These are phyloP conservation scores for Zea mays DNA, from an alignment of 176 grass and related monocot genomes.

Conservation along the genomic window Zm-B73-REFERENCE-NAM-5.0 NC_050099.1:39631501-39632000, in stretches of 20 bases:
- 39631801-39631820: constrained; percentile 39
- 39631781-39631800: constrained; percentile 44
- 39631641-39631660: not conserved
- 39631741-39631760: constrained; percentile 43
- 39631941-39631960: no score
- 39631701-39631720: constrained; percentile 23
- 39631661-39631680: constrained; percentile 69
- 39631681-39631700: constrained; percentile 84
- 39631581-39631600: not conserved
- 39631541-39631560: no score
- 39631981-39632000: no score
- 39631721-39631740: constrained; percentile 43
- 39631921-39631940: no score
- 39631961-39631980: no score
- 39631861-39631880: constrained; percentile 15
- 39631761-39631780: constrained; percentile 41
- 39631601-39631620: not conserved
- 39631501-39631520: not conserved
- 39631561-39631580: no score
- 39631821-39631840: constrained; percentile 46
- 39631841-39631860: constrained; percentile 39
- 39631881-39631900: not conserved
- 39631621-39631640: not conserved
- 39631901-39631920: not conserved
- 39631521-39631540: no score